These are phyloP conservation scores for Phialocephala sp. DNA, from an alignment of 2,329 filamentous ascomycete species.

Conservation along the genomic window DNA sequence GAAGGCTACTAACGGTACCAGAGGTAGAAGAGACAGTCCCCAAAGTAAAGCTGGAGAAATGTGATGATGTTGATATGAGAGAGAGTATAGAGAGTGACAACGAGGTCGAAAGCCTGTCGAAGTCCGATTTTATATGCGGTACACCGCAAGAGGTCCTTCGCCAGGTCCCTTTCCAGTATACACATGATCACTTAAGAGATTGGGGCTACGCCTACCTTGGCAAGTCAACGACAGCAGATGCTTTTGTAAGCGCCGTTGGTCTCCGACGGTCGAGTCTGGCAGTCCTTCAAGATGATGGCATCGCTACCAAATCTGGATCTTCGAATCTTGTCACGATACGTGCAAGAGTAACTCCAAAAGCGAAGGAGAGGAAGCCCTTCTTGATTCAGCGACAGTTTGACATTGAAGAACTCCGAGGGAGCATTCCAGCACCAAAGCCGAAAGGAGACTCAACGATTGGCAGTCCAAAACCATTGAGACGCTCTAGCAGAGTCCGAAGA, in stretches of 20 bases:
- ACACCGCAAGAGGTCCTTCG: slow-evolving; percentile 22
- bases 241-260: slow-evolving; percentile 51
- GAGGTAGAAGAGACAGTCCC: slow-evolving; percentile 20
- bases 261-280: slow-evolving; percentile 45
- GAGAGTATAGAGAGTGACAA: slow-evolving; percentile 5
- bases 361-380: slow-evolving; percentile 50
- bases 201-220: slow-evolving; percentile 51
- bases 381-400: slow-evolving; percentile 57
- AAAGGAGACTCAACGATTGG: not conserved
- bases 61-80: slow-evolving; percentile 4
- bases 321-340: slow-evolving; percentile 46
- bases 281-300: slow-evolving; percentile 12
- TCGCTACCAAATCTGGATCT: not conserved
- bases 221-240: slow-evolving; percentile 50
- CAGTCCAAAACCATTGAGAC: slow-evolving; percentile 20
- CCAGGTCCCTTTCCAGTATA: slow-evolving; percentile 35
- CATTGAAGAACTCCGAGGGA: slow-evolving; percentile 53
- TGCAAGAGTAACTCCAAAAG: slow-evolving; percentile 51
- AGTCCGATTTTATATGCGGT: slow-evolving; percentile 19
- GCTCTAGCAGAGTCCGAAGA: slow-evolving; percentile 31
- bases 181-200: slow-evolving; percentile 47
- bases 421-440: slow-evolving; percentile 45
- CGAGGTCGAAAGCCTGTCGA: slow-evolving; percentile 11
- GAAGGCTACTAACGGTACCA: slow-evolving; percentile 25
- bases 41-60: slow-evolving; percentile 19